Base-by-base conservation (phyloP, 306 rosid genomes). In the Aeschynomene evenia region DNA sequence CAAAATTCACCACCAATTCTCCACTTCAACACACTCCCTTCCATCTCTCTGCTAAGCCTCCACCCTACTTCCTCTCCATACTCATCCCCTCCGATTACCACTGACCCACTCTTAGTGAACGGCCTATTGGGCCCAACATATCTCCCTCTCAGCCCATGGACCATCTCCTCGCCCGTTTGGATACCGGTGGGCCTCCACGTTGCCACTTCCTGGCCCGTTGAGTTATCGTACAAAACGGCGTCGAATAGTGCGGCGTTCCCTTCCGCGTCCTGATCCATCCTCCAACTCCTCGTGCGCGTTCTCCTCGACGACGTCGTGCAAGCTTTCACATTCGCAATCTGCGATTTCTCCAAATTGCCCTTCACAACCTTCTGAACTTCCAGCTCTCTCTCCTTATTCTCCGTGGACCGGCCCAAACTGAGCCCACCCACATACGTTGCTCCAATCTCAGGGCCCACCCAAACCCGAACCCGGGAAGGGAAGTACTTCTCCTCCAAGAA, bases 1-100 rank as follows among this genome's bases (percentile, higher is more conserved):
- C 98, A 93, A 79, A 88, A 69, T 29, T 86, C 81, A 20, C 94
- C 97, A 0, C 98, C 96, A 0, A 90, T 88, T 66, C 98, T 87
- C 98, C 98, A 93, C 65, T 90, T 90, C 73, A 90, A 73, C 71
- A 93, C 96, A 22, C 91, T 93, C 77, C 97, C 98, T 79, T 93
- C 97, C 94, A 84, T 90, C 36, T 93, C 98, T 40, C 73, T 88
- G 21, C 84, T 82, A 24, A 93, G 9, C 59, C 88, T 83, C 98
- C 98, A 93, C 65, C 85, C 86, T 0, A 86, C 89, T 36, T 75
- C 96, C 7, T 85, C 91, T 14, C 91, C 97, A 15, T 86, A 86
- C 14, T 88, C 90, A 57, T 93, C 94, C 31, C 98, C 97, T 0
- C 83, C 91, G 21, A 93, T 63, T 1, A 88, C 85, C 81, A 93